Evolutionary conservation across 345 rosid genomes (phyloP).

Genomic region (Firmiana major): DNA sequence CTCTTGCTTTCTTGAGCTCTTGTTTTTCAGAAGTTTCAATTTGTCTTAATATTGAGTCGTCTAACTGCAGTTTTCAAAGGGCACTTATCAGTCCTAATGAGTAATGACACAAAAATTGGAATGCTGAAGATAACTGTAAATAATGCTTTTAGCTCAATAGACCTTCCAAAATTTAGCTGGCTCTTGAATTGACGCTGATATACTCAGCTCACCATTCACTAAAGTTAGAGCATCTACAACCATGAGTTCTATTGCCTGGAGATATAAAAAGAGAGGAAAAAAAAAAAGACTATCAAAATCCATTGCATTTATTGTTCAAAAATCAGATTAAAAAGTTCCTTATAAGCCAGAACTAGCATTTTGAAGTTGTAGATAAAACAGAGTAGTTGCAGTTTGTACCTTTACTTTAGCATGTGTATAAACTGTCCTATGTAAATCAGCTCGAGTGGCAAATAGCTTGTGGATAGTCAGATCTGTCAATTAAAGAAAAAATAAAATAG

Average conservation of each 20-base stretch:
- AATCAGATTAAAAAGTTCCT: not conserved
- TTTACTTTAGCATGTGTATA: constrained; percentile 75
- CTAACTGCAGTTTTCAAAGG: constrained; percentile 40
- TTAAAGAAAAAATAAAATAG: not conserved
- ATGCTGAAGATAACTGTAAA: constrained; percentile 1
- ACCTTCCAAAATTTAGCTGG: constrained; percentile 73
- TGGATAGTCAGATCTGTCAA: constrained; percentile 53
- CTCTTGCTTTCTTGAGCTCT: constrained; percentile 49
- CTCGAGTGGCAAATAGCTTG: constrained; percentile 67
- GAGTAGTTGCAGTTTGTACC: constrained; percentile 29
- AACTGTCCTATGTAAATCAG: constrained; percentile 67
- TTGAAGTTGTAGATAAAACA: constrained; percentile 8
- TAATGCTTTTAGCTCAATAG: constrained; percentile 1
- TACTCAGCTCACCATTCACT: constrained; percentile 47
- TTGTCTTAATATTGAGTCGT: constrained; percentile 50
- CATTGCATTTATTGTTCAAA: not conserved
- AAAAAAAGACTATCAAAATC: not conserved
- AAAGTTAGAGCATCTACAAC: constrained; percentile 57
- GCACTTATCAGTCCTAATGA: not conserved
- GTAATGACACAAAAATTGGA: not conserved
- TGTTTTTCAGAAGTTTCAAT: constrained; percentile 46
- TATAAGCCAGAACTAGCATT: not conserved
- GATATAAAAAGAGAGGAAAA: constrained; percentile 4
- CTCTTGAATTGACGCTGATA: constrained; percentile 46
- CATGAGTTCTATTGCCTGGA: constrained; percentile 74